Evolutionary conservation across 1,284 basidiomycete genomes (phyloP).

Genomic region (Papiliotrema fonsecae): DNA sequence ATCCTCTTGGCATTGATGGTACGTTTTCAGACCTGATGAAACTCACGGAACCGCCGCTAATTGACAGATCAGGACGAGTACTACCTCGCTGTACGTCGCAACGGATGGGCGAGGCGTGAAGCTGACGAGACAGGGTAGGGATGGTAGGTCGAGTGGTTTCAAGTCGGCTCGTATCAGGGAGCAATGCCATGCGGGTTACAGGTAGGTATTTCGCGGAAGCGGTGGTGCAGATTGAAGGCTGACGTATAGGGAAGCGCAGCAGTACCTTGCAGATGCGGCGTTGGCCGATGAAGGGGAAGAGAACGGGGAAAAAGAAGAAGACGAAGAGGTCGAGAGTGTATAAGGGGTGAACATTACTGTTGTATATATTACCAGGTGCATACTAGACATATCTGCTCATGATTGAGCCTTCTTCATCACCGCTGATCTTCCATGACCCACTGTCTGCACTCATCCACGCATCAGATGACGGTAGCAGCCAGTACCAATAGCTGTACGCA

Average conservation of each 20-base stretch:
- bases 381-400: no score
- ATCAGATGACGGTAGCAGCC: no score
- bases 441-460: no score
- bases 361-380: no score
- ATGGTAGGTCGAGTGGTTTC: conserved; percentile 10
- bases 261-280: background rate
- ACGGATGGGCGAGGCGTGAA: no score
- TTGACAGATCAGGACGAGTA: conserved; percentile 26
- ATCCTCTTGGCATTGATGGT: conserved; percentile 58
- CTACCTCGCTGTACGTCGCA: conserved; percentile 32
- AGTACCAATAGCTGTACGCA: no score
- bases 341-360: no score
- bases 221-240: background rate
- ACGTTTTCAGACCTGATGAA: conserved; percentile 17
- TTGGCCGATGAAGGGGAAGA: background rate
- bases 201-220: conserved; percentile 14
- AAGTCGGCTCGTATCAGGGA: conserved; percentile 13
- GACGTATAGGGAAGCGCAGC: background rate
- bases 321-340: no score
- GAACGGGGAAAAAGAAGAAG: conserved; percentile 6
- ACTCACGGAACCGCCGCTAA: background rate
- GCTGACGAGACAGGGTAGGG: background rate
- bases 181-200: conserved; percentile 23
- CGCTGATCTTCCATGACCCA: no score
- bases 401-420: no score